Conservation (phyloP, 129 eudicot species). For the Artemisia tridentata region DNA sequence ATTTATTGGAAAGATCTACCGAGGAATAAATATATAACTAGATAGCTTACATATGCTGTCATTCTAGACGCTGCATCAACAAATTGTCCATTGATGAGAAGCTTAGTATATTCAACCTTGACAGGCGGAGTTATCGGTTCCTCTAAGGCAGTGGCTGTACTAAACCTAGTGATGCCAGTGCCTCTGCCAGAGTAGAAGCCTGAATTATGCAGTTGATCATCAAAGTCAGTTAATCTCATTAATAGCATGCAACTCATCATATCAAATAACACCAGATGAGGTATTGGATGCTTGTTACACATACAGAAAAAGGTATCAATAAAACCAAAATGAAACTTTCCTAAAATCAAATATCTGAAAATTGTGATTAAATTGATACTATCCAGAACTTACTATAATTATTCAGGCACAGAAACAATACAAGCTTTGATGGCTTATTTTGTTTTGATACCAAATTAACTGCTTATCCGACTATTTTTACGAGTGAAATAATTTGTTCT, state of each 20-base stretch:
- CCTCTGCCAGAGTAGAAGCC: slow-evolving; percentile 46
- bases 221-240: slow-evolving; percentile 11
- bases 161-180: slow-evolving; percentile 44
- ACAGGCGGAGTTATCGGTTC: slow-evolving; percentile 69
- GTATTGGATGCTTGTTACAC: no score
- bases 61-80: slow-evolving; percentile 84
- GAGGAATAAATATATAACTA: slow-evolving; percentile 4
- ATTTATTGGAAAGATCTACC: neutral
- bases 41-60: slow-evolving; percentile 71
- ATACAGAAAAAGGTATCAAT: neutral
- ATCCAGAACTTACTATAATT: no score
- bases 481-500: neutral
- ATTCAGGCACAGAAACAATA: no score
- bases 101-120: slow-evolving; percentile 54
- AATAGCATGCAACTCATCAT: neutral
- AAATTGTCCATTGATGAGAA: slow-evolving; percentile 80
- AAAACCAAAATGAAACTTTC: neutral
- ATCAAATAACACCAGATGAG: neutral
- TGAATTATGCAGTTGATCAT: slow-evolving; percentile 30
- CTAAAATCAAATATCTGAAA: no score
- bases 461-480: no score
- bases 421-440: no score
- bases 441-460: no score
- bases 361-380: no score
- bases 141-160: slow-evolving; percentile 64